These are phyloP conservation scores for Termitomyces titanicus DNA, from an alignment of 768 basidiomycete species.

Conservation along the genomic window DNA sequence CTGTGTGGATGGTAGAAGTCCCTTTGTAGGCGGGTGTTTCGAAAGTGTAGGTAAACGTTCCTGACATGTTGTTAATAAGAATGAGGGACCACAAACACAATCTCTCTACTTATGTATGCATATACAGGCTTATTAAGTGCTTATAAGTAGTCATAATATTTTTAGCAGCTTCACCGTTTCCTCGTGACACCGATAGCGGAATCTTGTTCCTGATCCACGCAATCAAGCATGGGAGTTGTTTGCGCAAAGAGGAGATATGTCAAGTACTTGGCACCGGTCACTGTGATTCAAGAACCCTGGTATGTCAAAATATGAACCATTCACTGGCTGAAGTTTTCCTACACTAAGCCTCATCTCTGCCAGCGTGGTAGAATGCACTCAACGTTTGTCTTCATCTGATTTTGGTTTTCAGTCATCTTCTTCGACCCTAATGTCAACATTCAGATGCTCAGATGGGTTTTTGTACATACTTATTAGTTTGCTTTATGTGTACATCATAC, in stretches of 20 bases:
- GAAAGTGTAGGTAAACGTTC: conserved; percentile 44
- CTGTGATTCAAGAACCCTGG: too few relatives aligned
- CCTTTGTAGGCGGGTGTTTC: conserved; percentile 56
- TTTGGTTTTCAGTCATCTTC: too few relatives aligned
- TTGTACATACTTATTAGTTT: not conserved
- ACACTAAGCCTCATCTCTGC: too few relatives aligned
- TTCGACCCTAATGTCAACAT: too few relatives aligned
- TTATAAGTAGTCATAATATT: too few relatives aligned
- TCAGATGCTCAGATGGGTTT: too few relatives aligned
- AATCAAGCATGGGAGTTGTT: not conserved
- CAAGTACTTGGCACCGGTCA: not conserved
- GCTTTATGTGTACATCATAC: not conserved
- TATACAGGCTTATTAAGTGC: not conserved
- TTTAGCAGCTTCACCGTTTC: not conserved
- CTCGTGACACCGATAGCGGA: not conserved
- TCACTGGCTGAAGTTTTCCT: not conserved
- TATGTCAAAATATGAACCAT: not conserved
- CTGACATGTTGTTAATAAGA: conserved; percentile 25
- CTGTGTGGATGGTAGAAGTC: conserved; percentile 53
- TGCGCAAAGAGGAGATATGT: not conserved
- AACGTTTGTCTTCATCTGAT: too few relatives aligned
- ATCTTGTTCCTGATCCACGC: not conserved
- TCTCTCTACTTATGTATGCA: not conserved
- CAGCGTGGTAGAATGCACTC: too few relatives aligned
- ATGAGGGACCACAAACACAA: too few relatives aligned